phyloP scores from a whole-genome alignment of 352 stramenopile genomes.

The Globisporangium abappressorium region DNA sequence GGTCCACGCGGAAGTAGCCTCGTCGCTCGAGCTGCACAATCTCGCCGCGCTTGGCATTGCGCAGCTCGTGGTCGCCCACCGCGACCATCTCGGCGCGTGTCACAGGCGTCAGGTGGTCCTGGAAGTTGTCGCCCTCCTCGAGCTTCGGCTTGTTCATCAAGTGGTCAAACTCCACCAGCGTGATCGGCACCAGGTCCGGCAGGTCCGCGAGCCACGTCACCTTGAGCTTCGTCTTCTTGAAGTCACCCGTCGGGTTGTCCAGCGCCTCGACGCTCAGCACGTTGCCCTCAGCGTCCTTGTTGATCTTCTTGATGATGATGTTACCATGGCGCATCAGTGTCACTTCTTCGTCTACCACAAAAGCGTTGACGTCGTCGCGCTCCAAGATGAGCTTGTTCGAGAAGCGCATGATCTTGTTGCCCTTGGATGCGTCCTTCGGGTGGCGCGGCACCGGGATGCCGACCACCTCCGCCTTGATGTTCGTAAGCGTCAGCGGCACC shows the following conservation, averaged over 20 bases:
- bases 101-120: conserved; percentile 95
- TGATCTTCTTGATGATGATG: conserved; percentile 76
- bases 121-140: conserved; percentile 97
- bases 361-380: conserved; percentile 91
- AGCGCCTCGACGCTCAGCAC: conserved; percentile 68
- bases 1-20: conserved; percentile 96
- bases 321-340: conserved; percentile 98
- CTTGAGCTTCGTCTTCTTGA: conserved; percentile 97
- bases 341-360: conserved; percentile 95
- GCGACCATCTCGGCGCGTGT: conserved; percentile 93
- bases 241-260: conserved; percentile 81
- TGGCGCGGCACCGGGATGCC: conserved; percentile 66
- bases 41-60: conserved; percentile 92
- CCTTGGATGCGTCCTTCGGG: conserved; percentile 76
- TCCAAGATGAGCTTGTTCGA: conserved; percentile 92
- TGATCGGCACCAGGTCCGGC: conserved; percentile 83
- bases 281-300: conserved; percentile 46
- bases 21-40: conserved; percentile 98
- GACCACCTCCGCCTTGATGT: conserved; percentile 59
- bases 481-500: conserved; percentile 88
- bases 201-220: conserved; percentile 95
- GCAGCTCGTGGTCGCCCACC: conserved; percentile 94
- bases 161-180: conserved; percentile 98
- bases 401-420: conserved; percentile 89
- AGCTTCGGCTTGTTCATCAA: conserved; percentile 98